Percentiles rank a stretch among this genome's conserved stretches.
Conservation (phyloP, 2,329 filamentous ascomycete genomes). For the Nemania sp. region DNA sequence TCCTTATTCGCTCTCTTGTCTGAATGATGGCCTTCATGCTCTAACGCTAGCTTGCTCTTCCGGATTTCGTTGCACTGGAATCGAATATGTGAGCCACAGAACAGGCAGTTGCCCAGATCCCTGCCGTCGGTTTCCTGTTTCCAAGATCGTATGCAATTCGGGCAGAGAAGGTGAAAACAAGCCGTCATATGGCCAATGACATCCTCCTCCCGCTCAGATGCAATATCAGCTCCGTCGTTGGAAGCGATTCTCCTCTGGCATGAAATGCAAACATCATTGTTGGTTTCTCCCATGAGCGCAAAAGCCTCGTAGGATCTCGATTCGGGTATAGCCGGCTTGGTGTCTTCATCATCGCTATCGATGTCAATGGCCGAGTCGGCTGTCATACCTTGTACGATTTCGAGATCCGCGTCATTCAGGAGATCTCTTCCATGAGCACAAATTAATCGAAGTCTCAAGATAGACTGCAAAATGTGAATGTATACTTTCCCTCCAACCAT, state of each 20-base stretch:
- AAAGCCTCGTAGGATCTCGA: constrained; percentile 85
- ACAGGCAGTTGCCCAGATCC: constrained; percentile 61
- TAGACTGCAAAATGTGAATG: constrained; percentile 89
- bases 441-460: constrained; percentile 84
- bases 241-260: constrained; percentile 69
- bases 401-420: constrained; percentile 80
- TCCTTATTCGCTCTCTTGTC: constrained; percentile 39
- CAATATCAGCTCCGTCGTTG: constrained; percentile 58
- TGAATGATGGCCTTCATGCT: constrained; percentile 59
- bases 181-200: constrained; percentile 79
- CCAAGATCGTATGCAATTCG: constrained; percentile 68
- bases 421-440: constrained; percentile 95
- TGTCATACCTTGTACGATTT: constrained; percentile 79
- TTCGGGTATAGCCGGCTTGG: constrained; percentile 62
- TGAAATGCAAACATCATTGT: constrained; percentile 71
- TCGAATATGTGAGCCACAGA: constrained; percentile 68
- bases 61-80: constrained; percentile 71
- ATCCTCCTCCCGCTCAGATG: constrained; percentile 64
- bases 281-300: constrained; percentile 80
- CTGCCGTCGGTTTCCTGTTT: constrained; percentile 56
- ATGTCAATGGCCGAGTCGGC: constrained; percentile 86
- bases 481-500: constrained; percentile 84
- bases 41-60: constrained; percentile 60
- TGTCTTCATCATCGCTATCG: constrained; percentile 73
- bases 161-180: constrained; percentile 86